Conservation (phyloP, 148 eudicot species). For the Persicaria tinctoria region DNA sequence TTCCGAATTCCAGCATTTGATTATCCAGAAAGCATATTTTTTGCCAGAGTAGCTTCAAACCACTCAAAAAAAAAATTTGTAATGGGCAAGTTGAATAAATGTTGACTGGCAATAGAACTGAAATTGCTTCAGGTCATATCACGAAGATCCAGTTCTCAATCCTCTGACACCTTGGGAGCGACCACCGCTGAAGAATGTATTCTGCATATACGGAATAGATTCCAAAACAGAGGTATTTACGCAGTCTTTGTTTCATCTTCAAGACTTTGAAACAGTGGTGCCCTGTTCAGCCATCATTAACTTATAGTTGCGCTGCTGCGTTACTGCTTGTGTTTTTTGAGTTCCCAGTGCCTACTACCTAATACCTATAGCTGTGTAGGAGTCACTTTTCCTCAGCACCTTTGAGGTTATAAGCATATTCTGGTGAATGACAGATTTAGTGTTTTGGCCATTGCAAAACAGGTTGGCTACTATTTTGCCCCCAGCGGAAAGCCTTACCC, state of each 20-base stretch:
- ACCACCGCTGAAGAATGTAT: conserved; percentile 90
- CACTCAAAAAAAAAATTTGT: background rate
- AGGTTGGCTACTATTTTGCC: conserved; percentile 98
- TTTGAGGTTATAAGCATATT: conserved; percentile 1
- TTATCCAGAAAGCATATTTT: background rate
- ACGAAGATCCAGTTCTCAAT: conserved; percentile 78
- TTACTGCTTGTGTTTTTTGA: background rate
- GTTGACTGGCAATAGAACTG: background rate
- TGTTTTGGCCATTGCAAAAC: conserved; percentile 47
- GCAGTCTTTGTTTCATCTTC: background rate
- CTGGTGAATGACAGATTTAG: conserved; percentile 33
- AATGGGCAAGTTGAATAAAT: background rate
- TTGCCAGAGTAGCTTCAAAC: background rate
- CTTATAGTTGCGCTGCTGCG: background rate
- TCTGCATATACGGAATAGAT: conserved; percentile 93
- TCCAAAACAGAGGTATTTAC: conserved; percentile 78
- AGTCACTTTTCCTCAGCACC: background rate
- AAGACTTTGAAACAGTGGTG: background rate
- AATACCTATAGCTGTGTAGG: too few relatives aligned
- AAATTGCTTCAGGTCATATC: conserved; percentile 61
- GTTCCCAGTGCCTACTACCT: background rate
- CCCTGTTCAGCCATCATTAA: too few relatives aligned
- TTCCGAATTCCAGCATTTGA: background rate
- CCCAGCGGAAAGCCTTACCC: conserved; percentile 99
- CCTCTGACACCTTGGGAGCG: conserved; percentile 96